These are phyloP conservation scores for Thinopyrum elongatum DNA, from an alignment of 176 grass and related monocot genomes.

Conservation along the genomic window DNA sequence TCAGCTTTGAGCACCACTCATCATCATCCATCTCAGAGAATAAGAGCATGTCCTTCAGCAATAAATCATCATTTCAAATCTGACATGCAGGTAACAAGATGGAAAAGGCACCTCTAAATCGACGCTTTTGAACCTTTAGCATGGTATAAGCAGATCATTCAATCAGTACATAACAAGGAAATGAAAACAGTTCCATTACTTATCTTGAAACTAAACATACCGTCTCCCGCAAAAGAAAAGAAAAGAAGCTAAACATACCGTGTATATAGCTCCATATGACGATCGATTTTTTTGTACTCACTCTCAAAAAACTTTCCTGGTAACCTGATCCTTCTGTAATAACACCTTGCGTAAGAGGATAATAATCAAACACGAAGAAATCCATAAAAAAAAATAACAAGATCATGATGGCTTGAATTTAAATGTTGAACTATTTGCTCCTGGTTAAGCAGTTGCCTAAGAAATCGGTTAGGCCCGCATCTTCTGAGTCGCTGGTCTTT, in stretches of 20 bases:
- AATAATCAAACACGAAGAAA: neutral
- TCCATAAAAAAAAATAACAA: neutral
- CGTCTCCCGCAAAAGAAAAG: neutral
- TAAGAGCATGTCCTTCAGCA: neutral
- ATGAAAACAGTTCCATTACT: neutral
- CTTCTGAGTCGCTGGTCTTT: too few relatives aligned
- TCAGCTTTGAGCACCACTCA: slow-evolving; percentile 80
- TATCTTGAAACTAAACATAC: slow-evolving; percentile 34
- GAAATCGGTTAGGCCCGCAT: too few relatives aligned
- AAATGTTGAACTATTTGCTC: neutral
- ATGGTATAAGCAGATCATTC: slow-evolving; percentile 7
- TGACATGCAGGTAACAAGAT: neutral
- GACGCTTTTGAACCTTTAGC: slow-evolving; percentile 59
- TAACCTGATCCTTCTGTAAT: slow-evolving; percentile 74
- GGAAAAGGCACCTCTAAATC: slow-evolving; percentile 70
- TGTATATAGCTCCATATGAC: slow-evolving; percentile 83
- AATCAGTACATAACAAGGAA: slow-evolving; percentile 10
- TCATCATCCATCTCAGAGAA: slow-evolving; percentile 80
- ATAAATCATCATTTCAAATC: slow-evolving; percentile 20
- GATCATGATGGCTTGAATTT: neutral
- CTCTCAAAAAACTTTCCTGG: slow-evolving; percentile 93
- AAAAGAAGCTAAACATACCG: slow-evolving; percentile 16
- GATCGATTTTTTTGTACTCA: slow-evolving; percentile 93
- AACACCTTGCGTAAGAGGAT: slow-evolving; percentile 45
- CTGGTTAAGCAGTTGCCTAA: too few relatives aligned